These are phyloP conservation scores for Wallacemonas collosoma DNA, from an alignment of 208 protist species.

Conservation along the genomic window DNA sequence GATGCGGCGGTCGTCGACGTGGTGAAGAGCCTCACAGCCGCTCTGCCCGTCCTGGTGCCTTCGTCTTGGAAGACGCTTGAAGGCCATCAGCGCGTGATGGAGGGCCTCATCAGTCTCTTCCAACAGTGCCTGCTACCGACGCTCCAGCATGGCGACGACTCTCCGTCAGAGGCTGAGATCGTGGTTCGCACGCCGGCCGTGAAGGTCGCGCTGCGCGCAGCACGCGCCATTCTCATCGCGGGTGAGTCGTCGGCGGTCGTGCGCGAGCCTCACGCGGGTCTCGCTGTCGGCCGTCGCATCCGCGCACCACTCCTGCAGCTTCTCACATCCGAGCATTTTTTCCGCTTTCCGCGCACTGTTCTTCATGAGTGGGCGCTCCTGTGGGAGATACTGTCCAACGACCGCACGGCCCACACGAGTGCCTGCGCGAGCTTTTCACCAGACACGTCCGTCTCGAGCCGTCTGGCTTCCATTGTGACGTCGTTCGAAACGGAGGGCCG, in stretches of 20 bases:
- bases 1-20: constrained; percentile 24
- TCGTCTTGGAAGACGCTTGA: constrained; percentile 3
- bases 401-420: constrained; percentile 26
- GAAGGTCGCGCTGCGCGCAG: constrained; percentile 33
- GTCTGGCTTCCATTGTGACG: constrained; percentile 37
- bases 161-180: constrained; percentile 47
- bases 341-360: constrained; percentile 35
- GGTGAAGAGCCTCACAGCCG: constrained; percentile 24
- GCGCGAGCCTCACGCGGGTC: constrained; percentile 11
- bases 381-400: constrained; percentile 27
- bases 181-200: constrained; percentile 30
- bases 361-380: constrained; percentile 46
- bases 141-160: constrained; percentile 39
- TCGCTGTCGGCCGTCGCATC: constrained; percentile 35
- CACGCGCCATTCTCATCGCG: constrained; percentile 19
- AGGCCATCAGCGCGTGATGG: constrained; percentile 36
- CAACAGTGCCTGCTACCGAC: constrained; percentile 36
- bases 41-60: constrained; percentile 21
- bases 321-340: constrained; percentile 49
- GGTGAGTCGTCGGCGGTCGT: background rate
- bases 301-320: constrained; percentile 40
- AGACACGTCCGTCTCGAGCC: constrained; percentile 22
- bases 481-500: constrained; percentile 45
- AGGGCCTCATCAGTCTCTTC: constrained; percentile 31
- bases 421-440: constrained; percentile 22